These are phyloP conservation scores for Kingdonia uniflora DNA, from an alignment of 164 flowering plant species.

Conservation along the genomic window DNA sequence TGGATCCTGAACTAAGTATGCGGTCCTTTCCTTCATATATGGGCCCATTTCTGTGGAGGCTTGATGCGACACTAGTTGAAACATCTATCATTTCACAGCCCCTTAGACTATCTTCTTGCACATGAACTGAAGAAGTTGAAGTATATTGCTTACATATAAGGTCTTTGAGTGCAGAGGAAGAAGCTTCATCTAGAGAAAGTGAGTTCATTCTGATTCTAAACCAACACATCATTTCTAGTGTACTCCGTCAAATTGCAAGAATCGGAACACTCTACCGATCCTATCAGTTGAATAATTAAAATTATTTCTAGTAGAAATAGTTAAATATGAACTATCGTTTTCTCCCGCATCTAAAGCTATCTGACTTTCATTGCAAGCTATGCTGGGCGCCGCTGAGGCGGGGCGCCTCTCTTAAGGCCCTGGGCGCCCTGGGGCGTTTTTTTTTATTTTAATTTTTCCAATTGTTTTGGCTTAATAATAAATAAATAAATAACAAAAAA, in stretches of 20 bases:
- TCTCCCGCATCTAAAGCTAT: conserved; percentile 2
- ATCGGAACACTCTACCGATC: conserved; percentile 3
- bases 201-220: conserved; percentile 14
- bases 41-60: no score
- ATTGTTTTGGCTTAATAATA: no score
- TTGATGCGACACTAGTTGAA: conserved; percentile 12
- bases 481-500: no score
- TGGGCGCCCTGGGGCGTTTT: no score
- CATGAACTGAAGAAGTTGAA: conserved; percentile 15
- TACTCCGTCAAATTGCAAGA: conserved; percentile 17
- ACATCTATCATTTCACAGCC: conserved; percentile 9
- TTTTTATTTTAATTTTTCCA: no score
- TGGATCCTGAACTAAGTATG: conserved; percentile 43
- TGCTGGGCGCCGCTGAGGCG: no score
- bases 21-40: conserved; percentile 95
- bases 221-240: conserved; percentile 10
- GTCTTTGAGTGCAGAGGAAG: conserved; percentile 12
- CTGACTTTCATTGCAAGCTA: no score
- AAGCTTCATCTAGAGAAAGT: conserved; percentile 11
- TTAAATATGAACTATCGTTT: conserved; percentile 10
- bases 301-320: conserved; percentile 10
- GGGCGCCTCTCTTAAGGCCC: no score
- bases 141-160: conserved; percentile 5
- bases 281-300: conserved; percentile 16
- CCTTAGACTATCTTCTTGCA: conserved; percentile 15